Evolutionary conservation across 495 filamentous ascomycete species (phyloP), one percentile per base, ranked within the genome.

Genomic region (Podospora pseudocomata): DNA sequence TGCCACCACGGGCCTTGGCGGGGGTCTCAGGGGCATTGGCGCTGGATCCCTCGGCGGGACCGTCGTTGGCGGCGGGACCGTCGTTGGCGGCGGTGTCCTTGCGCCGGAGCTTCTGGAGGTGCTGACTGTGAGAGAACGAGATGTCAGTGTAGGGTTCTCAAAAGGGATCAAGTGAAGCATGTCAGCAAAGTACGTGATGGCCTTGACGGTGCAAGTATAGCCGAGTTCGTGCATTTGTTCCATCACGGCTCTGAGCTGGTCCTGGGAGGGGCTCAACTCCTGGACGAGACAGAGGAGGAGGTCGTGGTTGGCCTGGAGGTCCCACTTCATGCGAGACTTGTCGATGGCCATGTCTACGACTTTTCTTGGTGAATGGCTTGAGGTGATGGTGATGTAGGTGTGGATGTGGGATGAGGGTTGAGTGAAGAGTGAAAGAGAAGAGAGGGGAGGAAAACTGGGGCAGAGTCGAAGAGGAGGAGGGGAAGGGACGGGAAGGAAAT

Each of bases 31-130:
- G 6, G 7, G 15, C 7, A 13, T 5, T 5, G 55, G 55, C 5
- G 3, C 55, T n/a, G 5, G 55, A 58, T 15, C 55, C 63, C 30
- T 56, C 60, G 18, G 58, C 60, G 3, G 28, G 20, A 32, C 68
- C 64, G 6, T 62, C 55, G 44, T 56, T 28, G 11, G 65, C 57
- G 11, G 66, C 34, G 6, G 19, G 20, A 32, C 68, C 64, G 6
- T 62, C 55, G 44, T 56, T 28, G 11, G 65, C 57, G 11, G 66
- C 34, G 6, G 19, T 54, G 18, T 78, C 77, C 70, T 80, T 80
- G 56, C 74, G 76, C 6, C 77, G 74, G 0, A 81, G 73, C 65
- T 81, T 81, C 63, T 81, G 79, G 0, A 81, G 69, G 9, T 81
- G 79, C 72, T 81, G 79, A 27, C 79, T 80, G 26, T 63, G 19